phyloP scores from a whole-genome alignment of 805 yeast genomes.

The Ogataea trehalophila region DNA sequence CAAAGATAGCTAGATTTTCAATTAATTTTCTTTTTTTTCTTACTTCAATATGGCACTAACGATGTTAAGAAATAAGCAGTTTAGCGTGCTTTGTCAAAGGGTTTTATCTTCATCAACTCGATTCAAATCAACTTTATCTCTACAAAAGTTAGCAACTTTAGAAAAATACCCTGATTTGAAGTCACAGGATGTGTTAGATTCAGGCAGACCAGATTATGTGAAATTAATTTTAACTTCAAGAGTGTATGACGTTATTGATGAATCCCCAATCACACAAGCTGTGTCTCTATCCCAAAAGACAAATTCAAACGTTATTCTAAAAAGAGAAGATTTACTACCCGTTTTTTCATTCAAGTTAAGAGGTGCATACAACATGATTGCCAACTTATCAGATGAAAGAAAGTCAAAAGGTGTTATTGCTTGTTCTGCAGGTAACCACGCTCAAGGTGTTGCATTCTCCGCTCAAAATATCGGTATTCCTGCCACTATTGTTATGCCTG shows the following conservation, averaged over 20 bases:
- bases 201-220: slow-evolving; percentile 87
- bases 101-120: neutral
- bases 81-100: neutral
- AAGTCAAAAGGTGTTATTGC: slow-evolving; percentile 88
- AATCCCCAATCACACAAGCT: slow-evolving; percentile 79
- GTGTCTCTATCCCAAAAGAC: slow-evolving; percentile 66
- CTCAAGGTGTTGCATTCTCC: slow-evolving; percentile 96
- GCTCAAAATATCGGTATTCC: slow-evolving; percentile 83
- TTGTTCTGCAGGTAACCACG: slow-evolving; percentile 98
- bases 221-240: slow-evolving; percentile 86
- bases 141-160: slow-evolving; percentile 6
- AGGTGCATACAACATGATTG: slow-evolving; percentile 97
- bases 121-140: slow-evolving; percentile 1
- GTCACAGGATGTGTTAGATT: slow-evolving; percentile 47
- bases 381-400: slow-evolving; percentile 67
- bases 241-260: slow-evolving; percentile 92
- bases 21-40: too few species aligned
- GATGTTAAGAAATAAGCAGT: too few species aligned
- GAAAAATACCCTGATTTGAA: slow-evolving; percentile 42
- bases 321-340: slow-evolving; percentile 90
- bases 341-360: slow-evolving; percentile 94
- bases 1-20: too few species aligned
- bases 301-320: slow-evolving; percentile 72
- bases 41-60: too few species aligned
- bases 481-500: slow-evolving; percentile 97